Conservation (phyloP, 148 eudicot species). For the Suaeda aralocaspica region DNA sequence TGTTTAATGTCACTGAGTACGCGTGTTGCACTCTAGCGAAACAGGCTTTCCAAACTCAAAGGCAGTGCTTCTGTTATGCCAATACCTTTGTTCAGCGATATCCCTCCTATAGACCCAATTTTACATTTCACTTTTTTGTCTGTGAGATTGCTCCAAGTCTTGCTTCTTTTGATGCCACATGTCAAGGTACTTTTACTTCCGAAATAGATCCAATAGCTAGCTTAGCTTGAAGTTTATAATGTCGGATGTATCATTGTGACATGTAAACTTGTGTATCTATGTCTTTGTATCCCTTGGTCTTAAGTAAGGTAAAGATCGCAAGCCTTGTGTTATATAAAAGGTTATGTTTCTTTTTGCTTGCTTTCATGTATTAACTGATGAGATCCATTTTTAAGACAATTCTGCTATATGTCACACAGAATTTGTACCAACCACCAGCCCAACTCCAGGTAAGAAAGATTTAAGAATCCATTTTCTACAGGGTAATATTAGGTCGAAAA, state of each 20-base stretch:
- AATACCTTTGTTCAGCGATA: not conserved
- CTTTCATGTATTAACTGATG: too few species aligned
- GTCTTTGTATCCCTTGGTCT: too few species aligned
- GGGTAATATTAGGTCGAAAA: not conserved
- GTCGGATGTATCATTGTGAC: too few species aligned
- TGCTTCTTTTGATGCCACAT: conserved; percentile 7
- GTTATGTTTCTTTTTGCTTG: too few species aligned
- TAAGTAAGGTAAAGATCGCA: too few species aligned
- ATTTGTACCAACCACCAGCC: not conserved
- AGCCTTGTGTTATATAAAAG: too few species aligned
- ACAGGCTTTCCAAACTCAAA: conserved; percentile 1
- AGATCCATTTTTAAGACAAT: too few species aligned
- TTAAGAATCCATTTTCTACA: not conserved
- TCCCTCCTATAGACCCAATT: not conserved
- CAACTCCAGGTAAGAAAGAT: not conserved
- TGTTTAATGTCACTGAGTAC: not conserved
- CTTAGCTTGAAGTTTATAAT: too few species aligned
- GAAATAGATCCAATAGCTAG: too few species aligned
- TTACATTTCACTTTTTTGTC: not conserved
- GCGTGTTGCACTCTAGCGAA: conserved; percentile 14
- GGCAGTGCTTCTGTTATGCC: conserved; percentile 13
- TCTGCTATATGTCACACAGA: not conserved
- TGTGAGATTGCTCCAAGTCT: conserved; percentile 7
- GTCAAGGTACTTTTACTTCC: too few species aligned
- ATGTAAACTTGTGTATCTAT: too few species aligned